phyloP scores from a whole-genome alignment of 208 protist species.

The Entamoeba nuttalli region DNA sequence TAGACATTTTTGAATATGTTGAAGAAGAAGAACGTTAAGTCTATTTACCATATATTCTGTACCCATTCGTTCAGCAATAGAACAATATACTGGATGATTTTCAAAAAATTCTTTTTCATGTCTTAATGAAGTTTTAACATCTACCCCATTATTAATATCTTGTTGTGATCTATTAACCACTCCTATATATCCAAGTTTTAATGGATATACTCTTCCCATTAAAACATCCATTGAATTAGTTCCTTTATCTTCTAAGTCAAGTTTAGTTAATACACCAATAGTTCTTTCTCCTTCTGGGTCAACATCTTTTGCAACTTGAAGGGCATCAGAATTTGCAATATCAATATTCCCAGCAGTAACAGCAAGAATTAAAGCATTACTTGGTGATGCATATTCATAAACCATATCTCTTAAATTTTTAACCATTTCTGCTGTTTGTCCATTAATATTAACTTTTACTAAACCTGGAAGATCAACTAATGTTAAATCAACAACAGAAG shows the following conservation, averaged over 20 bases:
- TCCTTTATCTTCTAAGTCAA: constrained; percentile 93
- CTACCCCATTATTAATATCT: constrained; percentile 19
- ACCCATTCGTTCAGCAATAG: neutral
- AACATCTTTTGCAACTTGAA: constrained; percentile 79
- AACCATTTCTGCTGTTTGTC: constrained; percentile 90
- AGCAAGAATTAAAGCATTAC: constrained; percentile 61
- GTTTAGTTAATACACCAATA: constrained; percentile 91
- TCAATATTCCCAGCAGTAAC: constrained; percentile 91
- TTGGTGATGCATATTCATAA: constrained; percentile 72
- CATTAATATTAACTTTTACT: constrained; percentile 87
- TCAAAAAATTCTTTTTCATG: constrained; percentile 18
- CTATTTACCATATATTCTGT: constrained; percentile 16
- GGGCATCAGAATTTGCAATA: constrained; percentile 89
- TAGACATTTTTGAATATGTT: constrained; percentile 23
- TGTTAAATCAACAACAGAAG: constrained; percentile 85
- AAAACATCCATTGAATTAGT: constrained; percentile 7
- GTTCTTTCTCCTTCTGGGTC: constrained; percentile 87
- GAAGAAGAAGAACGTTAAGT: constrained; percentile 21
- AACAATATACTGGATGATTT: neutral
- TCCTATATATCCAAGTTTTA: constrained; percentile 25
- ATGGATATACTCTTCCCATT: neutral
- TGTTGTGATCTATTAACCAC: constrained; percentile 24
- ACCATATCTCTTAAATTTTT: constrained; percentile 85
- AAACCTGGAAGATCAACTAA: constrained; percentile 97
- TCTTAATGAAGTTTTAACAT: neutral